phyloP scores from a whole-genome alignment of 1,284 basidiomycete genomes.

The Fomitiporia mediterranea region DNA sequence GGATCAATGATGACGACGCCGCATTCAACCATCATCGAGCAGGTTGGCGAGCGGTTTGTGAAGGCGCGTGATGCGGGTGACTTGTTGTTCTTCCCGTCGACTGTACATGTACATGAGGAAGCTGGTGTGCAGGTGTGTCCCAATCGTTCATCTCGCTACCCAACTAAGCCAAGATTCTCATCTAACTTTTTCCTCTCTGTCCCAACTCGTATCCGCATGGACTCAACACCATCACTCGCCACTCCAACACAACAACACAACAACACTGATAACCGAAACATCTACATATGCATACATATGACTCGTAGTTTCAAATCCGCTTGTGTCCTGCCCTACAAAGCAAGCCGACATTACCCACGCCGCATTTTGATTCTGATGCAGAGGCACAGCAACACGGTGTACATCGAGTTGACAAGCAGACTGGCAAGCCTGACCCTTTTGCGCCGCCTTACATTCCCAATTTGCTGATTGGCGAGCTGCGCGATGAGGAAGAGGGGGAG shows the following conservation, averaged over 20 bases:
- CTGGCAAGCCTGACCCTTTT: constrained; percentile 62
- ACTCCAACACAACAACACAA: no score
- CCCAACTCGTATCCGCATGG: no score
- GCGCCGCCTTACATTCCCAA: constrained; percentile 73
- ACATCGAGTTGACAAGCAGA: constrained; percentile 25
- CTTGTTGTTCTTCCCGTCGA: constrained; percentile 73
- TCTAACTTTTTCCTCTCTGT: no score
- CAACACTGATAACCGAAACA: no score
- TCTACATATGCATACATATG: no score
- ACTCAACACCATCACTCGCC: no score
- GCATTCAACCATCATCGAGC: constrained; percentile 45
- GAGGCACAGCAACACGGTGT: constrained; percentile 26
- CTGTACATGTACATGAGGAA: constrained; percentile 54
- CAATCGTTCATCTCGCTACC: background rate
- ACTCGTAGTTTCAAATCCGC: constrained; percentile 76
- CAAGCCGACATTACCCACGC: constrained; percentile 54
- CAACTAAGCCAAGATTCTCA: no score
- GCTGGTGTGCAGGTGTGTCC: constrained; percentile 54
- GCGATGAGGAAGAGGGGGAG: constrained; percentile 53
- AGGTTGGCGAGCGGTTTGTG: constrained; percentile 55
- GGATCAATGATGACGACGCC: constrained; percentile 28
- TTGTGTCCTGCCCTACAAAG: constrained; percentile 77
- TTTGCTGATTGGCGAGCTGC: constrained; percentile 68
- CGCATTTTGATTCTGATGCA: constrained; percentile 36
- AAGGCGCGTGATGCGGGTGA: constrained; percentile 63